Conservation (phyloP, 2,329 filamentous ascomycete genomes). For the Cladobotryum mycophilum region DNA sequence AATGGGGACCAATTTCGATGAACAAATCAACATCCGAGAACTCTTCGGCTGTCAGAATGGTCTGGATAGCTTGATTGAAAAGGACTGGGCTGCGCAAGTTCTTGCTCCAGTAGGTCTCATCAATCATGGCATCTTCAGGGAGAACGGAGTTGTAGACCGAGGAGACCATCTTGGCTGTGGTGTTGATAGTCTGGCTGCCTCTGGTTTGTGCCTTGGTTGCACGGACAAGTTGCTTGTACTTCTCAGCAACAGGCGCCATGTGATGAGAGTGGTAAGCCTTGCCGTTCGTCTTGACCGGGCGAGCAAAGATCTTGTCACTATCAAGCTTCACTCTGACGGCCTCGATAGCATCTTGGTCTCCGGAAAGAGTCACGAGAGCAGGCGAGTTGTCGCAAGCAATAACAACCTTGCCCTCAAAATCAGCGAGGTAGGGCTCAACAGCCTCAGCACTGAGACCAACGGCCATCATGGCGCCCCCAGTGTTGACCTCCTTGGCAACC, state of each 20-base stretch:
- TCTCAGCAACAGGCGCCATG: conserved; percentile 10
- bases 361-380: conserved; percentile 18
- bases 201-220: not conserved
- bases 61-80: conserved; percentile 25
- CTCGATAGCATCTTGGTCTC: conserved; percentile 15
- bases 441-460: conserved; percentile 12
- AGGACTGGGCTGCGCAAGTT: conserved; percentile 31
- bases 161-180: conserved; percentile 7
- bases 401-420: conserved; percentile 13
- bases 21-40: conserved; percentile 19
- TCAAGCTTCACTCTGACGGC: conserved; percentile 5
- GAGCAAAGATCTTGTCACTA: conserved; percentile 11
- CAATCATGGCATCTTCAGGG: conserved; percentile 6
- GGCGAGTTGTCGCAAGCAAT: conserved; percentile 22
- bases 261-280: conserved; percentile 19
- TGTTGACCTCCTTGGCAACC: not conserved
- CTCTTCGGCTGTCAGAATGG: conserved; percentile 8
- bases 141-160: conserved; percentile 9
- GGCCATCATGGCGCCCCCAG: conserved; percentile 20
- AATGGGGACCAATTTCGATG: conserved; percentile 44
- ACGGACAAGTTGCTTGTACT: conserved; percentile 1
- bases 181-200: not conserved
- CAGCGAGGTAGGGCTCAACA: conserved; percentile 10
- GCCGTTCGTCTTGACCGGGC: conserved; percentile 14
- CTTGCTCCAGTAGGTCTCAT: conserved; percentile 28